Evolutionary conservation across 768 basidiomycete species (phyloP), one percentile per base, ranked within the genome.

Genomic region (Suillus lakei): DNA sequence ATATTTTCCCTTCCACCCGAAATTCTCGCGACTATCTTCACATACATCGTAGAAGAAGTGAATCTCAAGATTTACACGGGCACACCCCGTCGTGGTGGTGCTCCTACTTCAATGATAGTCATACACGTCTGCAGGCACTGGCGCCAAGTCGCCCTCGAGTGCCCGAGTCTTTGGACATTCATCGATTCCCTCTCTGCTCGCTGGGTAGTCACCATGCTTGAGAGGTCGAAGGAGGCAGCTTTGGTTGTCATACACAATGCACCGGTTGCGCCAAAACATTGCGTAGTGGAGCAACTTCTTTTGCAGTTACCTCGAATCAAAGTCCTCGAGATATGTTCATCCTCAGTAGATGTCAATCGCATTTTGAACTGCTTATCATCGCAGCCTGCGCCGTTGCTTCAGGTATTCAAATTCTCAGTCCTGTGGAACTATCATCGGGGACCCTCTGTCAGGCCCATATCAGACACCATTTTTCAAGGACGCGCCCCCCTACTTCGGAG

Each of bases 111-210:
- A 69, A 76, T 87, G 34, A 76, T 87, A 67, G 85, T 83, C 16
- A 88, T 87, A 16, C 88, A 88, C 68, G 83, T 89, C 15, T 90
- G 88, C 72, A 77, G 69, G 30, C 85, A 82, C 64, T 90, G 88
- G 88, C 85, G 88, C 60, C 76, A 75, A 43, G 67, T 81, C 2
- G 83, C 87, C 3, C 63, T 89, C 36, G 82, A 82, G 39, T 84
- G 83, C 0, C 85, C 87, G 1, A 75, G 77, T 8, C 79, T 90
- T 18, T 91, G 89, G 89, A 84, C 84, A 18, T 73, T 64, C 28
- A 77, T 91, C 48, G 7, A 5, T 0, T 79, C 81, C 46, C 68
- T 67, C 12, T 75, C 73, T 41, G 75, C 74, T 10, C 68, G 65
- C 41, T 82, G 82, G 80, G 77, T 76, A 23, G 72, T 78, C 61